Base-by-base conservation (phyloP, 2,329 filamentous ascomycete genomes). In the Canariomyces notabilis region DNA sequence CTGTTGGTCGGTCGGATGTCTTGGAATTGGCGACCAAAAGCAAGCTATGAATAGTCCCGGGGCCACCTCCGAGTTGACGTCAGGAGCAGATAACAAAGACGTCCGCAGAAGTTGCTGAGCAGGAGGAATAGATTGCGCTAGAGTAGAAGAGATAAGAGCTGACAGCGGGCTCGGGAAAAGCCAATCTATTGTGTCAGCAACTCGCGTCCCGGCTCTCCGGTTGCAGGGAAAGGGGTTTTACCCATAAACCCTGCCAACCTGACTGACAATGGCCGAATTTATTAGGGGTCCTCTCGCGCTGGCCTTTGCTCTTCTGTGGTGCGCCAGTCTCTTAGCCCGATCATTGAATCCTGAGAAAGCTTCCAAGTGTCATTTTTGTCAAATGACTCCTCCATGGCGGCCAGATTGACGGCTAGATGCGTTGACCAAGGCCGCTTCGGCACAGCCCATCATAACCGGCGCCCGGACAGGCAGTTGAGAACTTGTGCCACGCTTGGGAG, bases 181-280 rank as follows among this genome's bases (percentile, higher is more conserved):
- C 33, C 36, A 54, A 52, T 49, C 42, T 51, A 54, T 39, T 46
- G 44, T n/a, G 42, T 48, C 48, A 50, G 38, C 37, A 37, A 35
- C 43, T 46, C 49, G 51, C 57, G 51, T 56, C 55, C 57, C 53
- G 57, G 50, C 49, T 53, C 50, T 59, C 56, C 59, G 55, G 48
- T 53, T 55, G 42, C 46, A 49, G 22, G n/a, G n/a, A n/a, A n/a
- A n/a, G n/a, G 44, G 42, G 26, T 51, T 60, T 59, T 57, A 56
- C 35, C 57, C 56, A 52, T 39, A 42, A 46, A 39, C 26, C 46
- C 48, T 39, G 48, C 48, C 49, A 44, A 35, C n/a, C n/a, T n/a
- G n/a, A n/a, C n/a, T n/a, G n/a, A n/a, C n/a, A n/a, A n/a, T n/a
- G n/a, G n/a, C n/a, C n/a, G n/a, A n/a, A n/a, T n/a, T n/a, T n/a